Conservation (phyloP, 768 basidiomycete genomes). For the Scleroderma bovista region DNA sequence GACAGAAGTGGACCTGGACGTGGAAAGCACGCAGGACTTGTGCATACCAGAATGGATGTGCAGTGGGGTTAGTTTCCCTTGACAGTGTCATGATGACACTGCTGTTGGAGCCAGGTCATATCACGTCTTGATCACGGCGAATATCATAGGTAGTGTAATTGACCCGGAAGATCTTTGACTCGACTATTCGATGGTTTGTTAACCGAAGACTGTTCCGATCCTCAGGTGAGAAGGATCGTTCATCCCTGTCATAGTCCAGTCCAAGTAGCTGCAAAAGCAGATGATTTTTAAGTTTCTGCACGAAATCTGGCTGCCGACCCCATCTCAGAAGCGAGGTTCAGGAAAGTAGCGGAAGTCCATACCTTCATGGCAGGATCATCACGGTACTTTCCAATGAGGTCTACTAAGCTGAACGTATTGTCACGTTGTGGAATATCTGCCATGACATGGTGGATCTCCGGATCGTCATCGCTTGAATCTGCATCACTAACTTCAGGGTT, state of each 20-base stretch:
- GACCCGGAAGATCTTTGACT: conserved; percentile 15
- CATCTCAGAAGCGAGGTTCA: neutral
- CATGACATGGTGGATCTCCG: conserved; percentile 6
- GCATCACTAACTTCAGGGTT: no score
- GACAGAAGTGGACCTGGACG: conserved; percentile 11
- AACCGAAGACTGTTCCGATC: conserved; percentile 12
- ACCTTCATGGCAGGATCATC: conserved; percentile 10
- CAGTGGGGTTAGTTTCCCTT: neutral
- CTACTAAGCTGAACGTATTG: neutral
- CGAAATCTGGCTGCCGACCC: no score
- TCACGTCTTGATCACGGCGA: conserved; percentile 14
- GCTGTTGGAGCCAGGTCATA: conserved; percentile 9
- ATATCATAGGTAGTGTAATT: conserved; percentile 32
- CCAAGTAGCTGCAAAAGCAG: conserved; percentile 7
- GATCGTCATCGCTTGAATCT: neutral
- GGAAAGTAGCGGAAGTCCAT: neutral
- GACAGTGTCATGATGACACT: conserved; percentile 23
- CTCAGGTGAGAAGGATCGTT: conserved; percentile 2
- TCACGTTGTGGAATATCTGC: neutral
- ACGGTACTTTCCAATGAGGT: neutral
- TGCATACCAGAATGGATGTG: conserved; percentile 31
- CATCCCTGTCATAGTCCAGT: conserved; percentile 2
- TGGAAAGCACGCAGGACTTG: conserved; percentile 26
- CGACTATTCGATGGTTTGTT: conserved; percentile 14
- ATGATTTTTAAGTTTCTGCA: conserved; percentile 10